A percentile compares a stretch with the other conserved stretches of the same genome.
These are phyloP conservation scores for Debaryomyces sp. DNA, from an alignment of 1,139 yeast genomes.

Conservation along the genomic window DNA sequence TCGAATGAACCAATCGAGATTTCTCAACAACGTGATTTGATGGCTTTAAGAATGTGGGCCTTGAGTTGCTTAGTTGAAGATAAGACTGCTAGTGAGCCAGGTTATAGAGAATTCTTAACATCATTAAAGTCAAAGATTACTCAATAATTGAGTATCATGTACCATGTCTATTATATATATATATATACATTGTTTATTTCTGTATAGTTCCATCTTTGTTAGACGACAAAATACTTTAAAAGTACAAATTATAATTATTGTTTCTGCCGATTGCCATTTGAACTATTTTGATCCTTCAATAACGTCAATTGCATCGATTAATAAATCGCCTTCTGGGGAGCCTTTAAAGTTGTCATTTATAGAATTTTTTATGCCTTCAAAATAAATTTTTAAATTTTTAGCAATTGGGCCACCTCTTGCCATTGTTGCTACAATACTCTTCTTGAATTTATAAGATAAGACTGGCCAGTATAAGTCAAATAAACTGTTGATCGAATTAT, in stretches of 20 bases:
- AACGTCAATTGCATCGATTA: slow-evolving; percentile 31
- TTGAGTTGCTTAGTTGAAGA: slow-evolving; percentile 88
- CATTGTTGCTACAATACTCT: slow-evolving; percentile 63
- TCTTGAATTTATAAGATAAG: slow-evolving; percentile 50
- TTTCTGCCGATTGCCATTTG: neutral
- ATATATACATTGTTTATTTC: slow-evolving; percentile 3
- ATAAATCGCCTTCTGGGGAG: slow-evolving; percentile 17
- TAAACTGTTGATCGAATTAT: slow-evolving; percentile 16
- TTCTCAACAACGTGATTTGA: slow-evolving; percentile 70
- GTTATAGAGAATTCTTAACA: slow-evolving; percentile 84
- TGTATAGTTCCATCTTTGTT: neutral
- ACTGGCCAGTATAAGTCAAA: slow-evolving; percentile 33
- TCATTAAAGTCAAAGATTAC: slow-evolving; percentile 48
- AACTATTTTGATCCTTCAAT: slow-evolving; percentile 10
- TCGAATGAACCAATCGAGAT: slow-evolving; percentile 69
- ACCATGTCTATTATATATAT: neutral
- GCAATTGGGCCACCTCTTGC: slow-evolving; percentile 82
- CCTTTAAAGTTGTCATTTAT: slow-evolving; percentile 35
- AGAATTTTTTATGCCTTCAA: slow-evolving; percentile 49
- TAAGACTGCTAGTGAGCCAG: slow-evolving; percentile 68
- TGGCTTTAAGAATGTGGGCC: slow-evolving; percentile 91
- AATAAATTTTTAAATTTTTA: slow-evolving; percentile 54
- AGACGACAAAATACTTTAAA: slow-evolving; percentile 2
- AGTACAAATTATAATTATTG: neutral
- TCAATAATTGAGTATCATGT: slow-evolving; percentile 17